Evolutionary conservation across 495 filamentous ascomycete species (phyloP), one percentile per base, ranked within the genome.

Genomic region (Talaromyces stipitatus): DNA sequence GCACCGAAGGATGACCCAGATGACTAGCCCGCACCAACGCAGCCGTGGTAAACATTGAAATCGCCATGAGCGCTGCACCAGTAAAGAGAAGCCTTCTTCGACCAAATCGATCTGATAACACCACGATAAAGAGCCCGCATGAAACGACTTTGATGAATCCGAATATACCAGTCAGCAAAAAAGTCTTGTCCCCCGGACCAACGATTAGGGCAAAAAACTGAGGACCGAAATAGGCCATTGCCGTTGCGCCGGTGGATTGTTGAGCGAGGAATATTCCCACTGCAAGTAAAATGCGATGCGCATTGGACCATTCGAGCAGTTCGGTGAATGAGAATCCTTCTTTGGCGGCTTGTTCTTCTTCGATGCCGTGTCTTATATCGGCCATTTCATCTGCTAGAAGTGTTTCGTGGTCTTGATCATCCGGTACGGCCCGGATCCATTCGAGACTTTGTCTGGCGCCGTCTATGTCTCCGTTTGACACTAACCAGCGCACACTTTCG

Each of bases 51-150:
- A 85, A 72, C 67, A 85, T 79, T 61, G 74, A 82, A 4, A 75
- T 60, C 52, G 81, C 75, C 69, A 80, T 78, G 20, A 65, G 66
- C 0, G 75, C 62, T 1, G 80, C 78, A 20, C 81, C 80, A 38
- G 71, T 55, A 18, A 82, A 73, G 58, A 86, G 70, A 14, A 81
- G 64, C 2, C 73, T 75, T 18, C 77, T 70, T 10, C 82, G 77
- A 7, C 83, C 82, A 60, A 81, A 75, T 0, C 76, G 72, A 57
- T 85, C 82, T 12, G 84, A 81, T 50, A 82, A 75, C 33, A 79
- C 76, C 45, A 79, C 59, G 7, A 78, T 74, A 50, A 73, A 80
- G n/a, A 75, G 63, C 10, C 74, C 69, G 57, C 76, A 78, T 38
- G 71, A 71, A 9, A 73, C 60, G 1, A 80, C 76, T 58, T 82